Conservation (phyloP, 176 grass and related monocot genomes). For the Neostapfia colusana region DNA sequence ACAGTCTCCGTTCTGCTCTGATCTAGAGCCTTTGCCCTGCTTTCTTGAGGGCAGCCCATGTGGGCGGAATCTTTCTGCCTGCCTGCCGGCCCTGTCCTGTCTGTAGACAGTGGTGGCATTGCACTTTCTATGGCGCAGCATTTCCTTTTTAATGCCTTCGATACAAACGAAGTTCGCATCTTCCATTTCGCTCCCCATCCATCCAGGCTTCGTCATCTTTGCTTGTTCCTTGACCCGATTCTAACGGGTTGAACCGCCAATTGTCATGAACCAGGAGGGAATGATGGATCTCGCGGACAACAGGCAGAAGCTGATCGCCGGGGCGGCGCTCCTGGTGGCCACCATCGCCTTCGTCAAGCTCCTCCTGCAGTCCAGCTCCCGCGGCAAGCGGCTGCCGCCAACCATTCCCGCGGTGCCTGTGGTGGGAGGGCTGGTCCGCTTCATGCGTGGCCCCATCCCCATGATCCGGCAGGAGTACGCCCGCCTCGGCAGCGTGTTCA, state of each 20-base stretch:
- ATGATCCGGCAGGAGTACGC: constrained; percentile 79
- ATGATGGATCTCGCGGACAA: constrained; percentile 69
- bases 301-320: constrained; percentile 43
- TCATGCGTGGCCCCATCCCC: constrained; percentile 74
- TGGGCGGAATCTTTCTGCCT: neutral
- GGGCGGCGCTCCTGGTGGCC: constrained; percentile 48
- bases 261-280: neutral
- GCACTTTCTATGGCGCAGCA: too few species aligned
- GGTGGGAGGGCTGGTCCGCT: constrained; percentile 70
- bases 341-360: constrained; percentile 59
- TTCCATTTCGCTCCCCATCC: neutral
- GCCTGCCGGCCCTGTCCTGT: neutral
- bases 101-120: neutral
- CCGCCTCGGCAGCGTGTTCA: constrained; percentile 87
- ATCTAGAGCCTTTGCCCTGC: neutral
- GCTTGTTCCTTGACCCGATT: neutral
- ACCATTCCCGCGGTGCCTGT: constrained; percentile 55
- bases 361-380: constrained; percentile 25
- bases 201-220: neutral
- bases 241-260: constrained; percentile 1
- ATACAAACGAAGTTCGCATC: constrained; percentile 10
- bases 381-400: constrained; percentile 60
- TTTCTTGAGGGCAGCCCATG: neutral
- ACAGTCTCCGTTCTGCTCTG: neutral
- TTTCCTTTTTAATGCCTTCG: neutral